Conservation (phyloP, 495 filamentous ascomycete species). For the Penicillium coprophilum region DNA sequence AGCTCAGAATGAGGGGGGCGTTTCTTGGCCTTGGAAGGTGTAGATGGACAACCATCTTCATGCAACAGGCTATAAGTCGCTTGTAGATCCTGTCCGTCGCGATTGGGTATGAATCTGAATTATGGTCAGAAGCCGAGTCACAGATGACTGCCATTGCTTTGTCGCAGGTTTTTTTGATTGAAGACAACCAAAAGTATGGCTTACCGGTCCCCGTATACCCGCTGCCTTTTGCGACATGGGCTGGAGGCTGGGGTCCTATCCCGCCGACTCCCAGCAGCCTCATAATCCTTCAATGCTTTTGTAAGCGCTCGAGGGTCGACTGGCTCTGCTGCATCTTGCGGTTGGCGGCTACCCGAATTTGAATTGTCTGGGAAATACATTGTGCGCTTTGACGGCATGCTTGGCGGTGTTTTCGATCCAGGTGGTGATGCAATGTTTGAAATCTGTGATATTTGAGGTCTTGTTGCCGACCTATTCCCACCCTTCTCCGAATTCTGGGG, state of each 20-base stretch:
- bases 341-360: constrained; percentile 25
- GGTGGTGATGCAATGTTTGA: constrained; percentile 43
- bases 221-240: constrained; percentile 82
- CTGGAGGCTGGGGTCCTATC: constrained; percentile 73
- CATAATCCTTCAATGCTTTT: constrained; percentile 62
- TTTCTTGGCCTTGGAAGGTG: constrained; percentile 79
- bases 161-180: background rate
- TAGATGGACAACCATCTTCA: constrained; percentile 88
- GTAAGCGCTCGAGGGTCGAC: constrained; percentile 61
- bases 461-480: constrained; percentile 14
- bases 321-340: constrained; percentile 50
- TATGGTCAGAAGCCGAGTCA: constrained; percentile 6
- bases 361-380: constrained; percentile 39
- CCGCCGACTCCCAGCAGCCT: constrained; percentile 58
- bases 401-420: constrained; percentile 47
- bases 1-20: constrained; percentile 87
- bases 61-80: constrained; percentile 88
- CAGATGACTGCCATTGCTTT: background rate
- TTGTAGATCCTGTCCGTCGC: constrained; percentile 88
- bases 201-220: constrained; percentile 81
- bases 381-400: constrained; percentile 42
- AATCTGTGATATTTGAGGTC: constrained; percentile 17
- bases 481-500: constrained; percentile 19
- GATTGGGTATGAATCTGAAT: constrained; percentile 87
- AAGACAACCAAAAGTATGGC: constrained; percentile 24